Evolutionary conservation across 2,329 filamentous ascomycete genomes (phyloP).

Genomic region (Ascocoryne sarcoides): DNA sequence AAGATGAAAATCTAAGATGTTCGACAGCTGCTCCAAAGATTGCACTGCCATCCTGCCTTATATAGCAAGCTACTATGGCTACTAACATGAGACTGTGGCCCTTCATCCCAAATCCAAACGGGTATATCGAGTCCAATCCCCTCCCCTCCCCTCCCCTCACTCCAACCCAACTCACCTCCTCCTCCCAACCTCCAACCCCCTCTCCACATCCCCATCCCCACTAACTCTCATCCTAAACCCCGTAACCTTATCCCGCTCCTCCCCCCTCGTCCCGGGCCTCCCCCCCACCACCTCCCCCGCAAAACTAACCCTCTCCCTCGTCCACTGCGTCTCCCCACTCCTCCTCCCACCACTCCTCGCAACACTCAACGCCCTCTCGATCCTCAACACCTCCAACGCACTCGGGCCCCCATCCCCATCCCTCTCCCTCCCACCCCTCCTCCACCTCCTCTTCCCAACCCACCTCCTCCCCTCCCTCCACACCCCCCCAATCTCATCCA

Average conservation of each 20-base stretch:
- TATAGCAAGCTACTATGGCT: too few relatives aligned
- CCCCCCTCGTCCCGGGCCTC: constrained; percentile 1
- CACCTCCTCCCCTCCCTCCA: constrained; percentile 3
- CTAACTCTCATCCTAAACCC: constrained; percentile 20
- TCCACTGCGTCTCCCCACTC: neutral
- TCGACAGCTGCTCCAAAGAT: too few relatives aligned
- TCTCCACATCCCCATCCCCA: constrained; percentile 21
- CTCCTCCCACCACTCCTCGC: constrained; percentile 1
- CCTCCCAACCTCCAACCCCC: constrained; percentile 9
- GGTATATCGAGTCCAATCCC: neutral
- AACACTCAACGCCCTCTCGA: constrained; percentile 6
- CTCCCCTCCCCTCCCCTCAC: neutral
- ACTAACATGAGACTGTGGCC: too few relatives aligned
- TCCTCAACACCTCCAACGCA: constrained; percentile 21
- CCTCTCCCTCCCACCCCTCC: constrained; percentile 1
- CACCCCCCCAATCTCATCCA: constrained; percentile 17
- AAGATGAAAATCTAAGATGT: too few relatives aligned
- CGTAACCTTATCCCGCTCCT: constrained; percentile 11
- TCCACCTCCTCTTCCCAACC: neutral
- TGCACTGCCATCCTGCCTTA: too few relatives aligned
- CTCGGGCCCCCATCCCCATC: constrained; percentile 12
- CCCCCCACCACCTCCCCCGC: constrained; percentile 2
- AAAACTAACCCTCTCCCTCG: constrained; percentile 13
- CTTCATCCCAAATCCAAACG: too few relatives aligned
- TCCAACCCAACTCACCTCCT: neutral